These are phyloP conservation scores for Euphorbia schlechtendalii DNA, from an alignment of 441 rosid genomes.

Conservation along the genomic window DNA sequence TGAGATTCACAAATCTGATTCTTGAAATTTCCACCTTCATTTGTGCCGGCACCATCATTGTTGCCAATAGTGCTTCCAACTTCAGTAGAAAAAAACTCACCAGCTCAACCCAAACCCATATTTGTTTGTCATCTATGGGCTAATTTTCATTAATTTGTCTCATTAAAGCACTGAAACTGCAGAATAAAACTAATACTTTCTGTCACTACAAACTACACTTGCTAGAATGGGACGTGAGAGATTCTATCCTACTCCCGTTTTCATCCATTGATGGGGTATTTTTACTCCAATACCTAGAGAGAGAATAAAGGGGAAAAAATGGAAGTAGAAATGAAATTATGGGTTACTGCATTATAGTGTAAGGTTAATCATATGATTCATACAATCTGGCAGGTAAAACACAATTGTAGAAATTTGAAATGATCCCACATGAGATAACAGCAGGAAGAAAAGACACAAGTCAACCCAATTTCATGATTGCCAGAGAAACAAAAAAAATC, in stretches of 20 bases:
- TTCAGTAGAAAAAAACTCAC: no score
- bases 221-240: not conserved
- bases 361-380: not conserved
- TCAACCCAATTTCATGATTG: not conserved
- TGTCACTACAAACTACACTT: not conserved
- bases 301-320: not conserved
- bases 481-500: not conserved
- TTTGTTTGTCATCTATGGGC: no score
- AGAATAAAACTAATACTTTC: not conserved
- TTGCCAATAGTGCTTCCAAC: no score
- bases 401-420: not conserved
- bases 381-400: not conserved
- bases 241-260: not conserved
- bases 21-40: constrained; percentile 21
- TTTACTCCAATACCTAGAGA: not conserved
- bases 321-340: not conserved
- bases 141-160: no score
- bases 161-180: not conserved
- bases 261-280: not conserved
- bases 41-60: constrained; percentile 27
- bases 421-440: not conserved
- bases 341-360: not conserved
- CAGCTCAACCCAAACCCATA: no score
- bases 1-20: constrained; percentile 14
- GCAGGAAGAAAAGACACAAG: not conserved